Conservation (phyloP, 129 eudicot genomes). For the Chrysanthemum lavandulifolium region DNA sequence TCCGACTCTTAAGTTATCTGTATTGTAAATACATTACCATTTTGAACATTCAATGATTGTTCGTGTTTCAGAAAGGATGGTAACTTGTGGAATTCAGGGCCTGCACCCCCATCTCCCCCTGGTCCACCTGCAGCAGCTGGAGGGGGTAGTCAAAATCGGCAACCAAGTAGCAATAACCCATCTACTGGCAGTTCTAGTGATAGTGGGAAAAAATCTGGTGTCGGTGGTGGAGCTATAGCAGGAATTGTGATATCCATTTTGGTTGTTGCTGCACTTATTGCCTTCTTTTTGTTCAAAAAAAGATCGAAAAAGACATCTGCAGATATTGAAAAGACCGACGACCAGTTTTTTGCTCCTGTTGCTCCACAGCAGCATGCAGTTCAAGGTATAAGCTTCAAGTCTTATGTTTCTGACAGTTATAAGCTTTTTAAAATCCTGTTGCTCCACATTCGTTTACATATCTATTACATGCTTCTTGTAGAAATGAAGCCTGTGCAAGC, state of each 20-base stretch:
- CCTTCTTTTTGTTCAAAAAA: conserved; percentile 43
- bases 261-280: conserved; percentile 42
- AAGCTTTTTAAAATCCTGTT: conserved; percentile 9
- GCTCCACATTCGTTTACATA: not conserved
- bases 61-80: conserved; percentile 52
- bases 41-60: conserved; percentile 16
- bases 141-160: conserved; percentile 40
- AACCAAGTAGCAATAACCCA: conserved; percentile 37
- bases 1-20: not conserved
- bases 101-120: conserved; percentile 73
- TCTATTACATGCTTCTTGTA: conserved; percentile 25
- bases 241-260: conserved; percentile 56
- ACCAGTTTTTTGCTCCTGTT: conserved; percentile 60
- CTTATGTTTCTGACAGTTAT: not conserved
- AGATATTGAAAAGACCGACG: conserved; percentile 68
- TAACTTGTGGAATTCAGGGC: conserved; percentile 62
- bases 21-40: not conserved
- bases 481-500: conserved; percentile 45
- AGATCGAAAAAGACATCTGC: conserved; percentile 57
- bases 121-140: conserved; percentile 62
- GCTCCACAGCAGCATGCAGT: conserved; percentile 39
- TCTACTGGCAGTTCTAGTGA: conserved; percentile 35
- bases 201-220: conserved; percentile 33
- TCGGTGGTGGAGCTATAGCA: conserved; percentile 58
- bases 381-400: conserved; percentile 19